Percentiles rank a stretch among this genome's conserved stretches.
phyloP scores from a whole-genome alignment of 2,329 filamentous ascomycete genomes.

The Fusarium scirpi region DNA sequence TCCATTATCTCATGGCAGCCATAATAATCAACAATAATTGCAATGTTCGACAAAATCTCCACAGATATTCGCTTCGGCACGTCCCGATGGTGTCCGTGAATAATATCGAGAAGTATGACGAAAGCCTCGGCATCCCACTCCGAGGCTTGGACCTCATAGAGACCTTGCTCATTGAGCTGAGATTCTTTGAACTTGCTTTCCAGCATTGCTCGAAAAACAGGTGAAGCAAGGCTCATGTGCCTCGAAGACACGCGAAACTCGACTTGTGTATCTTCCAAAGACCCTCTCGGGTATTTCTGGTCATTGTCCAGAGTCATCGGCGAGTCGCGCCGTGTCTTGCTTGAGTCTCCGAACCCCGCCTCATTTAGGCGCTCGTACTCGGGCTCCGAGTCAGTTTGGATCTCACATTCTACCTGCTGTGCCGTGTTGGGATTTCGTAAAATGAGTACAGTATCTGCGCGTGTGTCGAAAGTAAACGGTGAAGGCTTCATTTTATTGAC shows the following conservation, averaged over 20 bases:
- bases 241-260: conserved; percentile 28
- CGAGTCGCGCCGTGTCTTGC: conserved; percentile 10
- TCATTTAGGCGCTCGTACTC: conserved; percentile 24
- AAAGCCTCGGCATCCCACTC: conserved; percentile 49
- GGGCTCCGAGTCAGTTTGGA: conserved; percentile 19
- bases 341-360: conserved; percentile 10
- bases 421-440: conserved; percentile 15
- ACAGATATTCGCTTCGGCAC: conserved; percentile 39
- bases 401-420: not conserved
- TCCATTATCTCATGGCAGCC: conserved; percentile 46
- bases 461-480: conserved; percentile 23
- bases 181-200: conserved; percentile 24
- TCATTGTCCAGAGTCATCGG: conserved; percentile 26
- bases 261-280: not conserved
- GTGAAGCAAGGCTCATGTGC: conserved; percentile 32
- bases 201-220: conserved; percentile 31
- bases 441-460: conserved; percentile 23
- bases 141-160: conserved; percentile 18
- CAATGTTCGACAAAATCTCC: conserved; percentile 46
- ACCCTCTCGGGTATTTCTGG: conserved; percentile 7
- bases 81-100: conserved; percentile 44
- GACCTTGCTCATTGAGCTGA: conserved; percentile 3
- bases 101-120: conserved; percentile 46
- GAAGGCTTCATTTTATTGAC: conserved; percentile 16
- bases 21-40: conserved; percentile 50